These are phyloP conservation scores for Alternaria hordeiaustralica DNA, from an alignment of 2,329 filamentous ascomycete species.

Conservation along the genomic window DNA sequence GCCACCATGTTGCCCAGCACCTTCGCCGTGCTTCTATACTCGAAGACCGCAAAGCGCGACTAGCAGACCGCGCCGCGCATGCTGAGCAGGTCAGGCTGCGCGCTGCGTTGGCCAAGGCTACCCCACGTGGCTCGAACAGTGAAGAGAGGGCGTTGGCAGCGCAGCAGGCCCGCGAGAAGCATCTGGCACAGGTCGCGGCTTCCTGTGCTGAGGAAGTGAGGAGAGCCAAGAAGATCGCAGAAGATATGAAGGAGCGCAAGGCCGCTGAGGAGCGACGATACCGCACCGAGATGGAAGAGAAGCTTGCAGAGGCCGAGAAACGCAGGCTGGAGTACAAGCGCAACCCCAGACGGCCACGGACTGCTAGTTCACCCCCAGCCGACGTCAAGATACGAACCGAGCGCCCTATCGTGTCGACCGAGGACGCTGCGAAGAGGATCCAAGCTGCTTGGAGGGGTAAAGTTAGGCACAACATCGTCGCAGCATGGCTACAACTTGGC, in stretches of 20 bases:
- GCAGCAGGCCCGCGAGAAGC: slow-evolving; percentile 78
- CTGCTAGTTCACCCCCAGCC: slow-evolving; percentile 60
- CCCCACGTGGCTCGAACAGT: slow-evolving; percentile 69
- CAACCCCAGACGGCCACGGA: slow-evolving; percentile 64
- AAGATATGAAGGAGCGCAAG: slow-evolving; percentile 80
- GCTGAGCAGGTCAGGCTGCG: slow-evolving; percentile 82
- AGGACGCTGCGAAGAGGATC: slow-evolving; percentile 69
- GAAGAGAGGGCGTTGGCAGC: slow-evolving; percentile 81
- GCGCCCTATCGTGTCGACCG: slow-evolving; percentile 57
- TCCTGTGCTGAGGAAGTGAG: slow-evolving; percentile 83
- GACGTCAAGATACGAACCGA: slow-evolving; percentile 43
- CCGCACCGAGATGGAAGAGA: slow-evolving; percentile 78
- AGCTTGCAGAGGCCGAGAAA: slow-evolving; percentile 76
- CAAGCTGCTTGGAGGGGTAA: slow-evolving; percentile 73
- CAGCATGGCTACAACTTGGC: slow-evolving; percentile 69
- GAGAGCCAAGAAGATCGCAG: slow-evolving; percentile 81
- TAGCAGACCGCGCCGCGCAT: slow-evolving; percentile 81
- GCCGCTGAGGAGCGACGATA: slow-evolving; percentile 75
- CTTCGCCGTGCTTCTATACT: slow-evolving; percentile 80
- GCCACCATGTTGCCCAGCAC: slow-evolving; percentile 79
- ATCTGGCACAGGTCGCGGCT: slow-evolving; percentile 81
- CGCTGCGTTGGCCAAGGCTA: slow-evolving; percentile 75
- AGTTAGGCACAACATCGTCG: slow-evolving; percentile 65
- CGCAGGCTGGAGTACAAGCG: slow-evolving; percentile 65
- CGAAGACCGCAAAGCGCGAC: slow-evolving; percentile 77